Percentiles rank a stretch among this genome's conserved stretches.
Conservation (phyloP, 2,329 filamentous ascomycete genomes). For the Emergomyces pasteurianus region DNA sequence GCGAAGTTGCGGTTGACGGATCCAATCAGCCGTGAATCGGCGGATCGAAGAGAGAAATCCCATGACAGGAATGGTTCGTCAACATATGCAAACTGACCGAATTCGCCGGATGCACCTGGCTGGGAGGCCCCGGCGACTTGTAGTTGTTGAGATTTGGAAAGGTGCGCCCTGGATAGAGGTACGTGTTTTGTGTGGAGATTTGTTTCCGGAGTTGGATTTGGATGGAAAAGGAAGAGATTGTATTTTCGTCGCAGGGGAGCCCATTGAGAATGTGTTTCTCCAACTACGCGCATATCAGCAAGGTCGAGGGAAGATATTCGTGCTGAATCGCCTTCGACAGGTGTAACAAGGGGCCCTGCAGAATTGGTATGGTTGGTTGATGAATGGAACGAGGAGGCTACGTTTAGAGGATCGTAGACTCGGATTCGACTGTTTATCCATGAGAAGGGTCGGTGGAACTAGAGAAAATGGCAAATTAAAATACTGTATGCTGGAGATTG, state of each 20-base stretch:
- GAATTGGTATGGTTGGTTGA: constrained; percentile 34
- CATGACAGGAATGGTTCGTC: constrained; percentile 53
- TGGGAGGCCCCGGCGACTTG: constrained; percentile 21
- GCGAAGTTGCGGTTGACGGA: constrained; percentile 53
- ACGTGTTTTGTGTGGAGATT: constrained; percentile 29
- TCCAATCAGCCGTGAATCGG: constrained; percentile 41
- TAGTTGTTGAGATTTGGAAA: constrained; percentile 39
- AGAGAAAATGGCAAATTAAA: constrained; percentile 6
- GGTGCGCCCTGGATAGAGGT: constrained; percentile 32
- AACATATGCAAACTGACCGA: constrained; percentile 50
- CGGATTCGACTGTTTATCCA: constrained; percentile 50
- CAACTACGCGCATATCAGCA: constrained; percentile 49
- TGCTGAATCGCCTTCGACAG: constrained; percentile 33
- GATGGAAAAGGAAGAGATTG: constrained; percentile 49
- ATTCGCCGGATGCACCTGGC: constrained; percentile 28
- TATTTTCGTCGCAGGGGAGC: constrained; percentile 51
- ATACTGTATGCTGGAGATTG: background rate
- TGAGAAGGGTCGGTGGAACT: constrained; percentile 52
- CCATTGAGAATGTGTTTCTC: constrained; percentile 53
- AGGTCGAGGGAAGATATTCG: constrained; percentile 44
- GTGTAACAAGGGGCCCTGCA: constrained; percentile 28
- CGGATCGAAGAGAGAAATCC: constrained; percentile 49
- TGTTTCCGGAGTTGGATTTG: constrained; percentile 26
- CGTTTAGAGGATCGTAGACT: constrained; percentile 42
- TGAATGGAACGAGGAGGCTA: constrained; percentile 21